Evolutionary conservation across 2,329 filamentous ascomycete genomes (phyloP).

Genomic region (Capronia coronata): DNA sequence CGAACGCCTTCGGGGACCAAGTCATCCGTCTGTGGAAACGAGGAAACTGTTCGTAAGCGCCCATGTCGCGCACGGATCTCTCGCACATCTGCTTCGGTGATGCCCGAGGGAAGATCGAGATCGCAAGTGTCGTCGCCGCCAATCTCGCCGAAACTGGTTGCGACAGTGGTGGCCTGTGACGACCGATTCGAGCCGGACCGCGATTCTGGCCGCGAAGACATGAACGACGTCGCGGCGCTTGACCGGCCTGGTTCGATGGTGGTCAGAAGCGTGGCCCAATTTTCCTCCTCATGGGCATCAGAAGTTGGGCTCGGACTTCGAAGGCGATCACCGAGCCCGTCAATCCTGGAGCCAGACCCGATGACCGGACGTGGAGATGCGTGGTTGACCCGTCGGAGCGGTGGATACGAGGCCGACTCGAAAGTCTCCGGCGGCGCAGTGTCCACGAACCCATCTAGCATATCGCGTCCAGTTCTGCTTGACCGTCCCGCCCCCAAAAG

Average conservation of each 20-base stretch:
- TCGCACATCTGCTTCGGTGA: slow-evolving; percentile 27
- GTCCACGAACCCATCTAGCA: slow-evolving; percentile 12
- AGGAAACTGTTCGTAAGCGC: slow-evolving; percentile 5
- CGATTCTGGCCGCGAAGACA: slow-evolving; percentile 53
- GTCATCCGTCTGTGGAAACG: background rate
- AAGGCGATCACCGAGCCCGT: slow-evolving; percentile 78
- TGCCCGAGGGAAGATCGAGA: slow-evolving; percentile 26
- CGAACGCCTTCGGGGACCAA: background rate
- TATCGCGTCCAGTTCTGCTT: slow-evolving; percentile 5
- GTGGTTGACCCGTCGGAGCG: slow-evolving; percentile 33
- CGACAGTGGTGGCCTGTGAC: slow-evolving; percentile 34
- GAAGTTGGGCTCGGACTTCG: slow-evolving; percentile 64
- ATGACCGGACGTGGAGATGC: slow-evolving; percentile 23
- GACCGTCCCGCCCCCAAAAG: background rate
- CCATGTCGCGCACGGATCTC: slow-evolving; percentile 26
- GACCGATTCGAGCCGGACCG: slow-evolving; percentile 29
- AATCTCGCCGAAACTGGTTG: slow-evolving; percentile 28
- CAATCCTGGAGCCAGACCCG: slow-evolving; percentile 38
- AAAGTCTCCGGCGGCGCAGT: slow-evolving; percentile 21
- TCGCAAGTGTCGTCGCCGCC: slow-evolving; percentile 26
- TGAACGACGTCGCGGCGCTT: slow-evolving; percentile 75
- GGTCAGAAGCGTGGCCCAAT: slow-evolving; percentile 74
- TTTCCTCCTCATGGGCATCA: slow-evolving; percentile 42
- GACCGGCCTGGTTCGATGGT: slow-evolving; percentile 79
- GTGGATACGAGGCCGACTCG: slow-evolving; percentile 22